Base-by-base conservation (phyloP, 306 rosid genomes). In the Hylodesmum podocarpum region DNA sequence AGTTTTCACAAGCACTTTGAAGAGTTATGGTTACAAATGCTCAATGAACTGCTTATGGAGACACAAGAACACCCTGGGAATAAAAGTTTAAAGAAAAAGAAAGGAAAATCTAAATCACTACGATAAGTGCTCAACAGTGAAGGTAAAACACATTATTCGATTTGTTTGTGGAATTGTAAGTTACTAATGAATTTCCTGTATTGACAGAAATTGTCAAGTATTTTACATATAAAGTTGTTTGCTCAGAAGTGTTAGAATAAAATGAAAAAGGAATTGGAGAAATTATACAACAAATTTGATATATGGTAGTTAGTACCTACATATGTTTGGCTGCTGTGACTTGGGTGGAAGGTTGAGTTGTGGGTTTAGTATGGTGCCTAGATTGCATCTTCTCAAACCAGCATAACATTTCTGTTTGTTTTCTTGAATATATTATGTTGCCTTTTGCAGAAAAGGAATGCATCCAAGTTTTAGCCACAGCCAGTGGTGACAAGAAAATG, bases 11-110 rank as follows among this genome's bases (percentile, higher is more conserved):
- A 65, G 53, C 81, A 84, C 44, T 89, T 87, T 22, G 75, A 81
- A 49, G 57, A 62, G 34, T 79, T 89, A 64, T 94, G 98, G 97
- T 79, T 86, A 54, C 81, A 84, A 63, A 94, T 94, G 95, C 93
- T 71, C 3, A 40, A 29, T 8, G 96, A 94, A 75, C 87, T 84
- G 63, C 57, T 78, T 58, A 70, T 73, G 61, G 93, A 86, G 67
- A 84, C 87, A 24, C 71, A 77, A 82, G 73, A 88, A 55, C 85
- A 28, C 65, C 83, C 80, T 40, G 64, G 0, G 5, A 4, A 57
- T 28, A 67, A 44, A 63, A 75, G 51, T 79, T 37, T n/a, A n/a
- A 84, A 80, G 69, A 76, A 40, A 1, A 34, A 59, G 72, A 86
- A 80, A 77, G 77, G 41, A 64, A 83, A 71, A 83, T 47, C 84